Evolutionary conservation across 2,329 filamentous ascomycete species (phyloP).

Genomic region (Metarhizium sp.): DNA sequence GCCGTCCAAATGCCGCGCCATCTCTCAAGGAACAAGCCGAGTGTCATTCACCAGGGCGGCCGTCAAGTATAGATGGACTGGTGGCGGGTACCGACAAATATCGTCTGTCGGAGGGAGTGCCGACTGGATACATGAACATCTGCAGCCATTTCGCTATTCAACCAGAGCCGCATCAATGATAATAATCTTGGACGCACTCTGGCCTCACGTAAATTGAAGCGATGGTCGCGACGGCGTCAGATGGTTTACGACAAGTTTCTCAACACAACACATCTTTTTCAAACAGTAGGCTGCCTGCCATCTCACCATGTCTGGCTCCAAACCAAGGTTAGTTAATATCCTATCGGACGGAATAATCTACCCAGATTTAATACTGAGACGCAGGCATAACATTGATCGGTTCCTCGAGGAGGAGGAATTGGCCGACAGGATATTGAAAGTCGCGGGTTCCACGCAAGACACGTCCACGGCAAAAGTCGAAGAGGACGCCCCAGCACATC

Average conservation of each 20-base stretch:
- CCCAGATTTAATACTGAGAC: neutral
- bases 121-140: neutral
- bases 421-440: neutral
- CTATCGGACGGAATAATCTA: neutral
- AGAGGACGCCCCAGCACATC: neutral
- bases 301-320: neutral
- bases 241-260: too few relatives aligned
- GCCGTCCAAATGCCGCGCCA: neutral
- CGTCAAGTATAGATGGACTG: conserved; percentile 16
- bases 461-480: neutral
- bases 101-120: neutral
- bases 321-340: neutral
- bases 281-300: neutral
- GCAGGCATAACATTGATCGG: neutral
- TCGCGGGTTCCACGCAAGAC: neutral
- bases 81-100: conserved; percentile 1
- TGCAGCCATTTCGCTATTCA: neutral
- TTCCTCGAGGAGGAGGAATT: neutral
- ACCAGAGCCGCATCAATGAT: neutral
- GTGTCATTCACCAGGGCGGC: conserved; percentile 12
- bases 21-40: too few relatives aligned
- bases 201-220: neutral
- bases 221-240: neutral
- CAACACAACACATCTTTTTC: neutral
- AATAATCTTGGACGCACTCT: neutral